Evolutionary conservation across 257 asterid species (phyloP).

Genomic region (Thymus quinquecostatus): DNA sequence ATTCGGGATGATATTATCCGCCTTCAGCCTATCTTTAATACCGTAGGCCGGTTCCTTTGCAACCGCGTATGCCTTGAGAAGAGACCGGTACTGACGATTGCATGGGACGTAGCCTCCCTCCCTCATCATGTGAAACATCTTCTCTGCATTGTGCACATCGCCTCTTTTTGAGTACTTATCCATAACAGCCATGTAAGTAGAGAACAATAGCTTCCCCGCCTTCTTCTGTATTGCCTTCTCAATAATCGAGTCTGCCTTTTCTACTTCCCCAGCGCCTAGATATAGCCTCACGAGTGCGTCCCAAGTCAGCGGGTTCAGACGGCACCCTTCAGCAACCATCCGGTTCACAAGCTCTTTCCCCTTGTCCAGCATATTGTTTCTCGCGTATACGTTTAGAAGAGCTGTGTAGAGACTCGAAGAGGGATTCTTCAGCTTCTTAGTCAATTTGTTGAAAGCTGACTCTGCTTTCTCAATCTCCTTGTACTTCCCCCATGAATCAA

Average conservation of each 20-base stretch:
- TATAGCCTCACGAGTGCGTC: constrained; percentile 75
- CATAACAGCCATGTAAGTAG: constrained; percentile 52
- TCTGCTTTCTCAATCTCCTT: constrained; percentile 66
- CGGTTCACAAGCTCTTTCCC: constrained; percentile 75
- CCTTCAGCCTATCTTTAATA: constrained; percentile 73
- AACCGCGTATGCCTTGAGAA: constrained; percentile 56
- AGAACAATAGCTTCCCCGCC: constrained; percentile 43
- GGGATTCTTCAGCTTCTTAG: constrained; percentile 39
- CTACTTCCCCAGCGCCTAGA: constrained; percentile 68
- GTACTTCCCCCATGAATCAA: constrained; percentile 76
- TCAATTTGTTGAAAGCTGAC: constrained; percentile 52
- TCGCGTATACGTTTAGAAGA: constrained; percentile 61
- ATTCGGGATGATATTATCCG: constrained; percentile 55
- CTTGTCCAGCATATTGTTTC: constrained; percentile 56
- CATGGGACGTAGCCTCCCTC: constrained; percentile 51
- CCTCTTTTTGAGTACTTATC: constrained; percentile 64
- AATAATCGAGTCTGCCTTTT: constrained; percentile 59
- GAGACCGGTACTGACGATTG: constrained; percentile 49
- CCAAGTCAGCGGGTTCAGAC: constrained; percentile 58
- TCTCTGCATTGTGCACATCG: constrained; percentile 73
- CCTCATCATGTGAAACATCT: constrained; percentile 59
- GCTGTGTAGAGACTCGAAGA: constrained; percentile 45
- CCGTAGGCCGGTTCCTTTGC: constrained; percentile 77
- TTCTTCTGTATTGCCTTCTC: constrained; percentile 52
- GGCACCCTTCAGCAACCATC: constrained; percentile 57